These are phyloP conservation scores for Phyllosticta capitalensis DNA, from an alignment of 2,329 filamentous ascomycete species.

Conservation along the genomic window DNA sequence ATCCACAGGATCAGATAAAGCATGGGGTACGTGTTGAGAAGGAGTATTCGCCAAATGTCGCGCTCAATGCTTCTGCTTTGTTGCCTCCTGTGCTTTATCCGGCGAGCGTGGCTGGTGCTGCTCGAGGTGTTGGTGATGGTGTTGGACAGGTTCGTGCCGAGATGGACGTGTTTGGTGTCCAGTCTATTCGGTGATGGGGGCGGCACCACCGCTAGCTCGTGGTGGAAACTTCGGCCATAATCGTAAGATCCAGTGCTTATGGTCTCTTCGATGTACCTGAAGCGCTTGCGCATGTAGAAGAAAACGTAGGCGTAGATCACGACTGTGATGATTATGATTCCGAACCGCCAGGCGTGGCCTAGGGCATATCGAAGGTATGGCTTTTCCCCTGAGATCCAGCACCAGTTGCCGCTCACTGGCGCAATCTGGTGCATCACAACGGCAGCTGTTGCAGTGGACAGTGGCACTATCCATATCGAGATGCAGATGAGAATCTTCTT, in stretches of 20 bases:
- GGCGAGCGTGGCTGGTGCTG: neutral
- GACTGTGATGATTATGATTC: slow-evolving; percentile 34
- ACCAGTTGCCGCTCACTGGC: slow-evolving; percentile 40
- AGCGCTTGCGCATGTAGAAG: slow-evolving; percentile 20
- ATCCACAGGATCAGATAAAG: slow-evolving; percentile 27
- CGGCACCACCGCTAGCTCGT: neutral
- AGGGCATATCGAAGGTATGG: slow-evolving; percentile 34
- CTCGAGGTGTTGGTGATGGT: neutral
- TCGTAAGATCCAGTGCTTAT: slow-evolving; percentile 5
- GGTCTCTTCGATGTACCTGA: slow-evolving; percentile 4
- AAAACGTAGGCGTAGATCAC: slow-evolving; percentile 37
- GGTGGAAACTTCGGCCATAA: slow-evolving; percentile 3
- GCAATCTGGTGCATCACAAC: slow-evolving; percentile 18
- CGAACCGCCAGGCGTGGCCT: slow-evolving; percentile 38
- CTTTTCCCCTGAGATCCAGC: slow-evolving; percentile 34
- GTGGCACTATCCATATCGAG: slow-evolving; percentile 33
- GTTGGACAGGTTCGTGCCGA: neutral
- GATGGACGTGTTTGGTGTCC: neutral
- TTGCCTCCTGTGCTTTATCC: slow-evolving; percentile 8
- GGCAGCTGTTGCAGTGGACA: slow-evolving; percentile 20
- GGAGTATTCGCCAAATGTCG: slow-evolving; percentile 21
- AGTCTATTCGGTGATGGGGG: neutral
- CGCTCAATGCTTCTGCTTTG: slow-evolving; percentile 13
- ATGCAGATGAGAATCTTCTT: slow-evolving; percentile 28
- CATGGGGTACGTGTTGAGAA: slow-evolving; percentile 26